A percentile compares a stretch with the other conserved stretches of the same genome.
These are phyloP conservation scores for Colletotrichum cereale DNA, from an alignment of 2,329 filamentous ascomycete species.

Conservation along the genomic window DNA sequence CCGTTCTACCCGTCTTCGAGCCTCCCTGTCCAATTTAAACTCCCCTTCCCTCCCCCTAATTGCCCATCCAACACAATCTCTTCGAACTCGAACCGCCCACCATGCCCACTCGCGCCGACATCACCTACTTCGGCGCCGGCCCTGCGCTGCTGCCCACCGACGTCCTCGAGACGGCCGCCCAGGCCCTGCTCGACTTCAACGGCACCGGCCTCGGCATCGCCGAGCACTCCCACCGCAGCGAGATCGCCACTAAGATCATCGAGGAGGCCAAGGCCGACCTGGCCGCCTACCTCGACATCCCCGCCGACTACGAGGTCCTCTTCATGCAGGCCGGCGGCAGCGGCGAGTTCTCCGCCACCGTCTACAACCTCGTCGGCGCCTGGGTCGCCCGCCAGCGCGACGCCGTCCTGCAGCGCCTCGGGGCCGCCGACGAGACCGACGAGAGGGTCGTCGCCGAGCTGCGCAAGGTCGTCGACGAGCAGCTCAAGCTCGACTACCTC, in stretches of 20 bases:
- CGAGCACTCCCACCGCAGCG: constrained; percentile 90
- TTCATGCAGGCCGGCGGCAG: constrained; percentile 91
- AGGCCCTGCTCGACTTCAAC: constrained; percentile 85
- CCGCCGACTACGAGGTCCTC: constrained; percentile 86
- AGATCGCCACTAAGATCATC: constrained; percentile 82
- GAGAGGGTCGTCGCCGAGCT: constrained; percentile 68
- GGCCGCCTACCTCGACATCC: constrained; percentile 81
- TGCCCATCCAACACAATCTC: constrained; percentile 7
- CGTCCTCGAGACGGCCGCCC: constrained; percentile 81
- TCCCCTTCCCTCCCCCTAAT: background rate
- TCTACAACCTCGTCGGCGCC: constrained; percentile 85
- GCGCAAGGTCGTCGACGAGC: constrained; percentile 73
- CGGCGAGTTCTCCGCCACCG: constrained; percentile 85
- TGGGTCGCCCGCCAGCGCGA: constrained; percentile 81
- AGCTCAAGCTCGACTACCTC: constrained; percentile 88
- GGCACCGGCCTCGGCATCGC: constrained; percentile 85
- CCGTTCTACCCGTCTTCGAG: background rate
- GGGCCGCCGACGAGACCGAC: constrained; percentile 58
- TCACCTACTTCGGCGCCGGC: constrained; percentile 91
- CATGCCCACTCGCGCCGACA: constrained; percentile 80
- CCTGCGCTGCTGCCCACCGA: constrained; percentile 87
- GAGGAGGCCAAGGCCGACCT: constrained; percentile 83
- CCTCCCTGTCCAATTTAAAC: background rate
- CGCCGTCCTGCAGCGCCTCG: constrained; percentile 68
- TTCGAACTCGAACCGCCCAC: constrained; percentile 9